A percentile compares a stretch with the other conserved stretches of the same genome.
These are phyloP conservation scores for Neohortaea acidophila DNA, from an alignment of 495 filamentous ascomycete species.

Conservation along the genomic window DNA sequence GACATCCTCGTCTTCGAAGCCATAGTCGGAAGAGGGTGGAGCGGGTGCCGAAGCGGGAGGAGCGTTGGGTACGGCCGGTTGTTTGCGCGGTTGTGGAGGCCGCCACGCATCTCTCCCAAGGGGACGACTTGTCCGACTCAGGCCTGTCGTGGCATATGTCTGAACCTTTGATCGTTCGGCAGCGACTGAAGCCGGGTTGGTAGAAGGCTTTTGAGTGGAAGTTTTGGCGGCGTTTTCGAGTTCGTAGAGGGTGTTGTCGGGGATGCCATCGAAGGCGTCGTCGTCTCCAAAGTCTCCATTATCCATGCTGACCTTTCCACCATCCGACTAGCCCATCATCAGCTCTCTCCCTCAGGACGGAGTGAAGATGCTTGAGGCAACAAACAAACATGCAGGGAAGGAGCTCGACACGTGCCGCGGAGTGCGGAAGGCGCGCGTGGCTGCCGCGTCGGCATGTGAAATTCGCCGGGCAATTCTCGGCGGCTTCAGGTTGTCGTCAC, in stretches of 20 bases:
- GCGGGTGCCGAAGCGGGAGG: constrained; percentile 11
- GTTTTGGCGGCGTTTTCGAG: constrained; percentile 24
- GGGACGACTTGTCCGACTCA: constrained; percentile 2
- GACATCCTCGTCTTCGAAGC: constrained; percentile 27
- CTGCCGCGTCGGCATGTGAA: too few relatives aligned
- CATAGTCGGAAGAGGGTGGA: constrained; percentile 27
- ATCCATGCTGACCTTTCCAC: constrained; percentile 20
- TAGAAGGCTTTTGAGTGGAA: constrained; percentile 21
- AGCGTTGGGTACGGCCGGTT: constrained; percentile 1
- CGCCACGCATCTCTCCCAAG: constrained; percentile 2
- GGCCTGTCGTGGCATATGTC: background rate
- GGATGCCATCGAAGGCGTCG: constrained; percentile 31
- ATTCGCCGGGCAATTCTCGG: too few relatives aligned
- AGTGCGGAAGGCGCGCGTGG: too few relatives aligned
- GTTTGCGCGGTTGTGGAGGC: constrained; percentile 10
- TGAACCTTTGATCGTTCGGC: background rate
- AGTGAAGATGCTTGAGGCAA: too few relatives aligned
- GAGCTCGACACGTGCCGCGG: too few relatives aligned
- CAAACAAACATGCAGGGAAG: too few relatives aligned
- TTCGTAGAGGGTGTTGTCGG: constrained; percentile 24
- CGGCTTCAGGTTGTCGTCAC: too few relatives aligned
- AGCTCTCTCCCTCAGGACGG: too few relatives aligned
- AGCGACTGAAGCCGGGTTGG: background rate
- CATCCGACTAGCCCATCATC: too few relatives aligned
- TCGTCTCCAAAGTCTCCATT: constrained; percentile 50